Percentiles rank a stretch among this genome's conserved stretches.
These are phyloP conservation scores for Pyrenochaeta sp. DNA, from an alignment of 2,329 filamentous ascomycete species.

Conservation along the genomic window DNA sequence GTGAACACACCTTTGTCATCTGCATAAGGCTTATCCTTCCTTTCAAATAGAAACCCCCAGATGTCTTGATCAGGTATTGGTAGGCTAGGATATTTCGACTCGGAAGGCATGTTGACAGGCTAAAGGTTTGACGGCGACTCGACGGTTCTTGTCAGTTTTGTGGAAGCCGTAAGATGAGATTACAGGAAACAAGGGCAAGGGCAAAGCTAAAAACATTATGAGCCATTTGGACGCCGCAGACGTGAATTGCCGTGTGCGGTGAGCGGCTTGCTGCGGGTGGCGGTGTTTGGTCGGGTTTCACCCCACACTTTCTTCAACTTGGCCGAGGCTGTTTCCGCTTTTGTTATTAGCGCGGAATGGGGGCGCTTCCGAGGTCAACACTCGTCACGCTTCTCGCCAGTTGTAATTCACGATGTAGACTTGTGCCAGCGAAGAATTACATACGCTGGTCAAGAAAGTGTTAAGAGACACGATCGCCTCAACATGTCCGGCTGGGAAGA, in stretches of 20 bases:
- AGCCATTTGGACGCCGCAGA: constrained; percentile 15
- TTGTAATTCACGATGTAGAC: neutral
- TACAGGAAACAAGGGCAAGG: constrained; percentile 10
- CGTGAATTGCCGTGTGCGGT: constrained; percentile 15
- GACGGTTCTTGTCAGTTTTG: constrained; percentile 1
- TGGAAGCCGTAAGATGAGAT: constrained; percentile 9
- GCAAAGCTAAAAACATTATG: constrained; percentile 9
- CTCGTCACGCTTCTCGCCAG: neutral
- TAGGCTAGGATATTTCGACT: constrained; percentile 70
- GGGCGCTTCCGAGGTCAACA: constrained; percentile 28
- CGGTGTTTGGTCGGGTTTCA: constrained; percentile 19
- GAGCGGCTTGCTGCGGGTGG: constrained; percentile 26
- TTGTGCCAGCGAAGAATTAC: neutral
- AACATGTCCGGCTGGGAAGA: constrained; percentile 54
- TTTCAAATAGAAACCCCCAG: constrained; percentile 81
- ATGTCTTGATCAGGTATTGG: constrained; percentile 78
- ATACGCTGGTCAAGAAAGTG: neutral
- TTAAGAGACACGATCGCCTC: neutral
- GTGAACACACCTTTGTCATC: constrained; percentile 72
- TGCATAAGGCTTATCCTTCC: constrained; percentile 69
- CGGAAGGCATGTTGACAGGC: constrained; percentile 69
- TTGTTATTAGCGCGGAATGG: constrained; percentile 16
- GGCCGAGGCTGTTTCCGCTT: constrained; percentile 32
- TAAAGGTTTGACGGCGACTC: constrained; percentile 11
- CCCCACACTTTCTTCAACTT: constrained; percentile 17